A percentile compares a stretch with the other conserved stretches of the same genome.
These are phyloP conservation scores for Penicillium ucsense DNA, from an alignment of 495 filamentous ascomycete species.

Conservation along the genomic window DNA sequence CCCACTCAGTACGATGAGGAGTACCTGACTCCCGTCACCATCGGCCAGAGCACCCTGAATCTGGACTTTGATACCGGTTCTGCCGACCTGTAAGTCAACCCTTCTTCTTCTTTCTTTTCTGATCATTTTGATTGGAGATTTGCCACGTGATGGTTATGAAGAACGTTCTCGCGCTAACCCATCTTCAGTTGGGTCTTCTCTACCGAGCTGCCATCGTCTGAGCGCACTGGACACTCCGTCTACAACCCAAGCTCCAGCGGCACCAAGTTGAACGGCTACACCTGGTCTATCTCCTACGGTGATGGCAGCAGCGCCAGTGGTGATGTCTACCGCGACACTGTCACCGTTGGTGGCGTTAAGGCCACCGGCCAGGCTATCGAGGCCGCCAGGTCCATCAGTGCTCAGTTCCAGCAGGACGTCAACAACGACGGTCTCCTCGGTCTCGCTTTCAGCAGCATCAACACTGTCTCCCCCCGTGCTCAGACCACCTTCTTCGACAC, in stretches of 20 bases:
- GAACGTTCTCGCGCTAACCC: not conserved
- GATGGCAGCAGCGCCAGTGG: conserved; percentile 57
- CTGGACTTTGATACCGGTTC: conserved; percentile 68
- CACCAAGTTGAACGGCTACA: conserved; percentile 37
- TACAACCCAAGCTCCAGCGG: conserved; percentile 48
- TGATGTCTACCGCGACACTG: conserved; percentile 56
- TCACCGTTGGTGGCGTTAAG: conserved; percentile 54
- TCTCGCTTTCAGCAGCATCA: conserved; percentile 59
- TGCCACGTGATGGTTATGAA: too few relatives aligned
- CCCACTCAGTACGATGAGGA: conserved; percentile 49
- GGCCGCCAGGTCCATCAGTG: conserved; percentile 49
- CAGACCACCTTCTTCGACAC: conserved; percentile 66
- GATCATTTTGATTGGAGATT: too few relatives aligned
- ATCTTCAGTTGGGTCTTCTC: conserved; percentile 41
- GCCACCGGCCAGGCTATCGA: conserved; percentile 56
- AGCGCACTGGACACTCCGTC: conserved; percentile 47
- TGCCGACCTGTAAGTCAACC: conserved; percentile 52
- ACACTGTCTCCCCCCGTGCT: conserved; percentile 47
- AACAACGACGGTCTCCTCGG: conserved; percentile 63
- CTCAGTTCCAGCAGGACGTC: conserved; percentile 46
- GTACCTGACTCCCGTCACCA: conserved; percentile 53
- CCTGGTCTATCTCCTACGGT: conserved; percentile 61
- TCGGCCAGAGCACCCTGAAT: conserved; percentile 51
- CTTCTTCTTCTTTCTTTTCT: not conserved
- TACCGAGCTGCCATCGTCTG: conserved; percentile 25